A percentile compares a stretch with the other conserved stretches of the same genome.
These are phyloP conservation scores for Citrus unshiu DNA, from an alignment of 345 rosid species.

Conservation along the genomic window DNA sequence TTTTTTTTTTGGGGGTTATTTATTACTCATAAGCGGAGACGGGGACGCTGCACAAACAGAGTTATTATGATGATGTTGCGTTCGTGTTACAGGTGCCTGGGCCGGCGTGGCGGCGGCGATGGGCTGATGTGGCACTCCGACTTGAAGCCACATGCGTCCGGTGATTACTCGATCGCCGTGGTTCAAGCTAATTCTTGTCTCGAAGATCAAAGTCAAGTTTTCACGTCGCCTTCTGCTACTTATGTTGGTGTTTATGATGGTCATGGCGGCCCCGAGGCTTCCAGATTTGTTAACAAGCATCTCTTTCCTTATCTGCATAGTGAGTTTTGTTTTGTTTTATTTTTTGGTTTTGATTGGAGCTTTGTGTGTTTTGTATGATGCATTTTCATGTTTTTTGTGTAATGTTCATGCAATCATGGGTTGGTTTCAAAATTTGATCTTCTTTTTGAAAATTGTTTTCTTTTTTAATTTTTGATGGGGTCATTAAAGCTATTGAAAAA, in stretches of 20 bases:
- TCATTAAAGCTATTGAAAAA: background rate
- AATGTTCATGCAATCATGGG: background rate
- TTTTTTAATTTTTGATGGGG: background rate
- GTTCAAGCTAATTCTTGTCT: slow-evolving; percentile 82
- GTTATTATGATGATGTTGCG: slow-evolving; percentile 46
- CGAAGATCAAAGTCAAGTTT: slow-evolving; percentile 94
- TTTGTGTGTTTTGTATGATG: background rate
- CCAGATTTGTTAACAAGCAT: slow-evolving; percentile 81
- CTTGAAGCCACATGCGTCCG: slow-evolving; percentile 71
- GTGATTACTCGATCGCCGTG: slow-evolving; percentile 93
- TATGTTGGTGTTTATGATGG: slow-evolving; percentile 92
- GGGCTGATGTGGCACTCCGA: slow-evolving; percentile 81
- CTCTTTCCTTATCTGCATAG: slow-evolving; percentile 78
- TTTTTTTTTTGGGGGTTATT: too few species aligned
- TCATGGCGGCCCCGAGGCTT: slow-evolving; percentile 98
- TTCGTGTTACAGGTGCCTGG: slow-evolving; percentile 60
- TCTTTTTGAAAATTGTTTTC: background rate
- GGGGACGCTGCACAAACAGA: too few species aligned
- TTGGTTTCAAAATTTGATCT: background rate
- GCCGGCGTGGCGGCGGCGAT: slow-evolving; percentile 54
- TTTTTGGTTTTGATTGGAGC: background rate
- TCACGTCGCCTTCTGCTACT: slow-evolving; percentile 68
- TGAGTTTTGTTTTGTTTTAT: slow-evolving; percentile 18
- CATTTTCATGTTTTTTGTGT: background rate
- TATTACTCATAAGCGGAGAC: background rate